Evolutionary conservation across 768 basidiomycete species (phyloP).

Genomic region (Antrodiella citrinella): DNA sequence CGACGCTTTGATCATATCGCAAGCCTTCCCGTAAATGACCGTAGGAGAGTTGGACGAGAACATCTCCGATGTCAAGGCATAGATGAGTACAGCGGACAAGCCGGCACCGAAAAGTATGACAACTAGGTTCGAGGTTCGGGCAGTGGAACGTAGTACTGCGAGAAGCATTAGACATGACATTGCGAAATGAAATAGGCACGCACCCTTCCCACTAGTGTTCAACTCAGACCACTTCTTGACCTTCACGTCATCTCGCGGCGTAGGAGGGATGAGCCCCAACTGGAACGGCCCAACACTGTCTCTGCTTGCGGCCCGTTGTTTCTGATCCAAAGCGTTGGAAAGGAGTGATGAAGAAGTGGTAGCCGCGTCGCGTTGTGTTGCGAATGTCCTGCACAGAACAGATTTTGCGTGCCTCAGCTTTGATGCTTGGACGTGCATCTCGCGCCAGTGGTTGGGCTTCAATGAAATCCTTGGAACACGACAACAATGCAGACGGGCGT

Average conservation of each 20-base stretch:
- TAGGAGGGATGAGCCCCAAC: constrained; percentile 55
- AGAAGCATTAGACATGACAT: not conserved
- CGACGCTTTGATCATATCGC: constrained; percentile 41
- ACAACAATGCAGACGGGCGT: not conserved
- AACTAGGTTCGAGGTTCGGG: constrained; percentile 41
- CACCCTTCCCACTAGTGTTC: constrained; percentile 70
- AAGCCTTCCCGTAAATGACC: constrained; percentile 60
- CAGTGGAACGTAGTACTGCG: constrained; percentile 45
- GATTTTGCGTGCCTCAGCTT: not conserved
- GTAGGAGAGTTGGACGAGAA: constrained; percentile 88
- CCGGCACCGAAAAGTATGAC: constrained; percentile 73
- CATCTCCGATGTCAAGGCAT: constrained; percentile 74
- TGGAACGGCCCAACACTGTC: constrained; percentile 75
- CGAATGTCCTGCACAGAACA: not conserved
- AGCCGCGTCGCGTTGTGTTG: constrained; percentile 16
- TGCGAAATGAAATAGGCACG: not conserved
- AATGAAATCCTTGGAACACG: not conserved
- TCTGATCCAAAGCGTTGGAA: constrained; percentile 58
- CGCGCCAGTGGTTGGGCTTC: not conserved
- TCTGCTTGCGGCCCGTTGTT: constrained; percentile 30
- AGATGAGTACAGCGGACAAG: constrained; percentile 65
- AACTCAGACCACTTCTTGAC: constrained; percentile 76
- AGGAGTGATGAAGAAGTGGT: constrained; percentile 38
- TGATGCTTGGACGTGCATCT: not conserved
- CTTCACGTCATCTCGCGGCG: constrained; percentile 44